Base-by-base conservation (phyloP, 192 early-diverging fungal species). In the Backusella mclennaniae region DNA sequence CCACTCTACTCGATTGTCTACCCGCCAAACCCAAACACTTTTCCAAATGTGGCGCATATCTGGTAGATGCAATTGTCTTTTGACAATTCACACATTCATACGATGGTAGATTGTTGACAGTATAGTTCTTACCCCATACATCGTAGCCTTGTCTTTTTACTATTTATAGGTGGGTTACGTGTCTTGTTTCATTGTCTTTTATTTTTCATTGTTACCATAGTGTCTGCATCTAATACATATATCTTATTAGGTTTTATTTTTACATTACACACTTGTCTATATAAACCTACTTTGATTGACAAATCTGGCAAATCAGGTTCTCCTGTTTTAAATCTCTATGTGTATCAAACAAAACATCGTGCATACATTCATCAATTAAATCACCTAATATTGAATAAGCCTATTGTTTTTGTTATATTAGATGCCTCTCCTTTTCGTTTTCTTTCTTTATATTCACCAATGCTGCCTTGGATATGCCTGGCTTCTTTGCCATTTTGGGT, bases 11-110 rank as follows among this genome's bases (percentile, higher is more conserved):
- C 31, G 87, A 87, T 14, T 80, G 76, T 76, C 93, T 80, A 11
- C 93, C 89, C 12, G 92, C 90, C 38, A 97, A 82, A 8, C 96
- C 96, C 73, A 97, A 84, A 85, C 96, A 97, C 76, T 96, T 97
- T 86, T 96, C 95, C 52, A 97, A 86, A 79, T 97, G 96, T 35
- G 95, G 89, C 5, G 96, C 96, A 80, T 95, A 97, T 77, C 96
- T 88, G 42, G 89, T 86, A n/a, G 93, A 92, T 29, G 96, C 93
- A 79, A 89, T 95, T 39, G 84, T 83, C 35, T 87, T 85, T 73
- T 91, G 85, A 85, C 96, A 97, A 81, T 90, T 92, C 35, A 91
- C 89, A 78, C 96, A 97, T 53, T 95, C 89, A 73, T 90, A 94
- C 52, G 87, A 86, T 35, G 92, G 91, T n/a, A 83, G 69, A 35